These are phyloP conservation scores for Colletotrichum costaricense DNA, from an alignment of 2,329 filamentous ascomycete species.

Conservation along the genomic window DNA sequence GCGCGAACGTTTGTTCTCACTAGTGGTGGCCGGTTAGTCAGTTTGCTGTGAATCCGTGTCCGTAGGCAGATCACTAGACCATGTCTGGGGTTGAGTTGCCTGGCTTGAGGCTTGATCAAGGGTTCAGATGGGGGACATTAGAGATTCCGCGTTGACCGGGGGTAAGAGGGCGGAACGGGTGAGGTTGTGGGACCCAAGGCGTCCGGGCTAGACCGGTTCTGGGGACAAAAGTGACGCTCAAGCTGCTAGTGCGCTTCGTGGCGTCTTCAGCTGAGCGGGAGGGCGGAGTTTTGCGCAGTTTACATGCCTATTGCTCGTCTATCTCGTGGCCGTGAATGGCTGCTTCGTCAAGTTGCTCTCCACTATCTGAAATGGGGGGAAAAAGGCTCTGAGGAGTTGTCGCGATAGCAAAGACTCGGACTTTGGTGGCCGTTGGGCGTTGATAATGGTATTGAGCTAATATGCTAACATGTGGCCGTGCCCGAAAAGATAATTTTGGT, in stretches of 20 bases:
- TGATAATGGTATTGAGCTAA: background rate
- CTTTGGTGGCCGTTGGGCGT: background rate
- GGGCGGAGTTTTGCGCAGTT: conserved; percentile 3
- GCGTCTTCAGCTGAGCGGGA: conserved; percentile 28
- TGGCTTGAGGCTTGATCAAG: background rate
- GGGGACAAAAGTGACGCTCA: conserved; percentile 5
- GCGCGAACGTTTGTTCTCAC: background rate
- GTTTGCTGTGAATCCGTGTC: background rate
- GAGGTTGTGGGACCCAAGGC: conserved; percentile 2
- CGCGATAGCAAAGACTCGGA: background rate
- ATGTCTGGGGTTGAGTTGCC: background rate
- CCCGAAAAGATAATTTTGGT: background rate
- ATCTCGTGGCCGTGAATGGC: background rate
- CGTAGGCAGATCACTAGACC: background rate
- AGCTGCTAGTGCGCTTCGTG: conserved; percentile 17
- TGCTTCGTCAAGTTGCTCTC: background rate
- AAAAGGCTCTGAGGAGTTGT: background rate
- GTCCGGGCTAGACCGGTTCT: conserved; percentile 31
- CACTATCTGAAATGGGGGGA: background rate
- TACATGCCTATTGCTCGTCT: background rate
- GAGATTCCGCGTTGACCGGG: conserved; percentile 30
- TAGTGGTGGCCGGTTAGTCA: background rate
- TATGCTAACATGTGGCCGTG: background rate
- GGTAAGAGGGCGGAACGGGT: conserved; percentile 22
- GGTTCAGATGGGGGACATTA: background rate